A percentile compares a stretch with the other conserved stretches of the same genome.
Conservation (phyloP, 1,284 basidiomycete genomes). For the Malassezia japonica region DNA sequence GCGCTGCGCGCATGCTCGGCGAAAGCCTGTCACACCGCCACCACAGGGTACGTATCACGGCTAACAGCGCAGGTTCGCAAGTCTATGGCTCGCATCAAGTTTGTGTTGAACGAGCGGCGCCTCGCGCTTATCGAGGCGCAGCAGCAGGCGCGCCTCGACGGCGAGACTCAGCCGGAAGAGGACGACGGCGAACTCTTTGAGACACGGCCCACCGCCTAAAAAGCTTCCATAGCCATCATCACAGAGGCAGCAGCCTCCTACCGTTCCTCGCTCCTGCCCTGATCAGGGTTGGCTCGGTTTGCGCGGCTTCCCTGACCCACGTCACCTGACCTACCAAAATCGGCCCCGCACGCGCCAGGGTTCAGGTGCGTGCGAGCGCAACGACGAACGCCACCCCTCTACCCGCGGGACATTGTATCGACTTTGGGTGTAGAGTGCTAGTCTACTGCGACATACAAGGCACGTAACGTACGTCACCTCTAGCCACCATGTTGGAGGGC, state of each 20-base stretch:
- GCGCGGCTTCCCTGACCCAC: background rate
- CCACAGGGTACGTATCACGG: conserved; percentile 28
- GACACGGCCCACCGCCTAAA: background rate
- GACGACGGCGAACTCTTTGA: conserved; percentile 14
- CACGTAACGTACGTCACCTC: too few species aligned
- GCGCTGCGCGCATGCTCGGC: conserved; percentile 26
- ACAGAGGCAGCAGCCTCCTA: too few species aligned
- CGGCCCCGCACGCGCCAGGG: too few species aligned
- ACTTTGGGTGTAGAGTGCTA: too few species aligned
- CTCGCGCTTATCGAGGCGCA: conserved; percentile 63
- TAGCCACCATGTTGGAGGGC: conserved; percentile 38
- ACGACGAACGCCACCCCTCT: too few species aligned
- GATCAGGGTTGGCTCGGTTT: background rate
- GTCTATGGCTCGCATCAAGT: conserved; percentile 94
- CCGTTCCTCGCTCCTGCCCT: too few species aligned
- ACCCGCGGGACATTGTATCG: too few species aligned
- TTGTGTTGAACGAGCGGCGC: conserved; percentile 80
- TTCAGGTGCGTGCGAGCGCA: too few species aligned
- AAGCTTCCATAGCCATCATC: too few species aligned
- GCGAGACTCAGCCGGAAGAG: background rate
- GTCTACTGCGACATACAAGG: too few species aligned
- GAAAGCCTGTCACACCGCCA: conserved; percentile 29
- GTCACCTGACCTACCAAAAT: background rate
- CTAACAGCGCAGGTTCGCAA: conserved; percentile 66
- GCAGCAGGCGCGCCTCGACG: conserved; percentile 22